Percentiles rank a stretch among this genome's conserved stretches.
These are phyloP conservation scores for Suhomyces chickasaworum DNA, from an alignment of 1,139 yeast genomes.

Conservation along the genomic window DNA sequence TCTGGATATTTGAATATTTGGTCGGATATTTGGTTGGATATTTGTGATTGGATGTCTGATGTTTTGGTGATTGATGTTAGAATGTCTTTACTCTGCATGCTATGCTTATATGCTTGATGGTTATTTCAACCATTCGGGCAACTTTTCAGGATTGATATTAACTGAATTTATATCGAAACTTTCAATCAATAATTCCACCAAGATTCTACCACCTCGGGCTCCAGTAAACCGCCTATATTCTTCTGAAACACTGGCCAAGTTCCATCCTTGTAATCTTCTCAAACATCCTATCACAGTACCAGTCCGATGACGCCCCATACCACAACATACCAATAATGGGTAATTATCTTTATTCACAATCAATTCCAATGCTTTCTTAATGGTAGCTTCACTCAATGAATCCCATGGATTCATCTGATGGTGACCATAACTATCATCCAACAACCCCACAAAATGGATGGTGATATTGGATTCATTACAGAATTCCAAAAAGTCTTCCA, in stretches of 20 bases:
- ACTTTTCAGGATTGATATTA: conserved; percentile 47
- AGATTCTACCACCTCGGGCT: conserved; percentile 84
- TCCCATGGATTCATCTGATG: conserved; percentile 78
- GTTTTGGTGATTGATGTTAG: too few species aligned
- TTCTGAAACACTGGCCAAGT: conserved; percentile 87
- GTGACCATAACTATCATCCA: conserved; percentile 44
- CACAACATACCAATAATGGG: conserved; percentile 90
- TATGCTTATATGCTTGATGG: too few species aligned
- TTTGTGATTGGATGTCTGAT: too few species aligned
- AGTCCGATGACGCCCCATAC: conserved; percentile 96
- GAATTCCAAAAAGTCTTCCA: conserved; percentile 80
- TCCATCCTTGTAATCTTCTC: conserved; percentile 92
- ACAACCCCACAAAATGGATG: conserved; percentile 66
- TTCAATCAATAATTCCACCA: conserved; percentile 88
- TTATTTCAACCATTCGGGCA: conserved; percentile 47
- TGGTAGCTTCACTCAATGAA: conserved; percentile 83
- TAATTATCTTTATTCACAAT: conserved; percentile 72
- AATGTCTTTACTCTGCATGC: too few species aligned
- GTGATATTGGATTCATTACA: conserved; percentile 71
- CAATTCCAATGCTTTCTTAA: conserved; percentile 74
- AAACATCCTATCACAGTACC: conserved; percentile 96
- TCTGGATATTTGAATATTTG: too few species aligned
- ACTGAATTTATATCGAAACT: conserved; percentile 67
- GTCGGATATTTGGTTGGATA: too few species aligned
- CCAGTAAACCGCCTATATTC: conserved; percentile 95